Base-by-base conservation (phyloP, 805 yeast species). In the Isabelozyma heimii region DNA sequence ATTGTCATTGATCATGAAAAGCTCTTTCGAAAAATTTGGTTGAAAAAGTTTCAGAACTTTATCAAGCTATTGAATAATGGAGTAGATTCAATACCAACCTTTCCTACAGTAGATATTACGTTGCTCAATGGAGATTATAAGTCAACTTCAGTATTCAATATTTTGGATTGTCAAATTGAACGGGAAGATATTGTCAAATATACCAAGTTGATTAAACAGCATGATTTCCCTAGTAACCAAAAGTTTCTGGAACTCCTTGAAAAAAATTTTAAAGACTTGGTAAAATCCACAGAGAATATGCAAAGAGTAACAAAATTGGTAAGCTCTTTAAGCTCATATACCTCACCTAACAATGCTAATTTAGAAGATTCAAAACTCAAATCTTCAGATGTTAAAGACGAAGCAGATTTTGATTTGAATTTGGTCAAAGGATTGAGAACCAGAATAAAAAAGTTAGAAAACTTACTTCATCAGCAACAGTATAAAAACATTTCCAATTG, bases 381-480 rank as follows among this genome's bases (percentile, higher is more conserved):
- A 24, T 40, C 48, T 4, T 49, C 45, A 5, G 57, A 48, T 26
- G 60, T 52, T n/a, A 55, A 54, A 3, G 61, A 57, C 10, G 66
- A 59, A 37, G 55, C 47, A 3, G 82, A 76, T 14, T 53, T 55
- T 30, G 74, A 73, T 50, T 54, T 70, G 40, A 69, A 62, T 40
- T 58, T 78, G 10, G 69, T 86, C 9, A 76, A 76, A 53, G 89
- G 88, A 0, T 85, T 90, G 53, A 85, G 85, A 61, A 66, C 80
- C 9, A 72, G 96, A 46, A 88, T 92, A 39, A 82, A 81, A 52
- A 87, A 87, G 55, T 75, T 92, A 46, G 97, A 91, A 56, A 85
- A 81, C 47, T 66, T 90, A 37, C 67, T 91, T 13, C 94, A 90
- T 61, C 89, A 87, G 52, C 86, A 83, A 47, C 89, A 81, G 53